These are phyloP conservation scores for Paramecium bursaria DNA, from an alignment of 73 alveolate genomes.

Conservation along the genomic window DNA sequence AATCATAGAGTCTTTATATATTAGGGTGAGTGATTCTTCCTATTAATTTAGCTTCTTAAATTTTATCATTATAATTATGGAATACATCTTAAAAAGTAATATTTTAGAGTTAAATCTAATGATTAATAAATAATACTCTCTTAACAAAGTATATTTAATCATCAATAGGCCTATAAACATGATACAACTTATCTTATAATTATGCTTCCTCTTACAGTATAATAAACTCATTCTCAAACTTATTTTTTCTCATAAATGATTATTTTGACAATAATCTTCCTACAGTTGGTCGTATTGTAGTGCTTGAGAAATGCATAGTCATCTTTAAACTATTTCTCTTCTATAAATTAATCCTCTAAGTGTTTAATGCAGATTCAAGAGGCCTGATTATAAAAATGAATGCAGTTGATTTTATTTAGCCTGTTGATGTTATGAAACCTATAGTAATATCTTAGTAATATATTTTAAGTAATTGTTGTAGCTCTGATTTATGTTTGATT, in stretches of 20 bases:
- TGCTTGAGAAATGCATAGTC: too few species aligned
- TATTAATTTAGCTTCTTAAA: not conserved
- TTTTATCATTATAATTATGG: not conserved
- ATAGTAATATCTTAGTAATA: conserved; percentile 32
- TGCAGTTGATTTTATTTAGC: conserved; percentile 37
- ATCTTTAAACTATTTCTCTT: too few species aligned
- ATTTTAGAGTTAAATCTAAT: not conserved
- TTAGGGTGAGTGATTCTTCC: conserved; percentile 26
- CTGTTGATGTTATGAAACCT: conserved; percentile 36
- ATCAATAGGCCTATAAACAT: conserved; percentile 40
- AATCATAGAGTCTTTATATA: conserved; percentile 22
- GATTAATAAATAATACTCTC: not conserved
- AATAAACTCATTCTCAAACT: conserved; percentile 24
- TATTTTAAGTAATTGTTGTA: not conserved
- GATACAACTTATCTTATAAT: not conserved
- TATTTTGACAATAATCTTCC: conserved; percentile 34
- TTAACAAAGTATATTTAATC: conserved; percentile 37
- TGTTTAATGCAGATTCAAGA: too few species aligned
- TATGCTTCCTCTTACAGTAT: not conserved
- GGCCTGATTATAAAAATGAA: conserved; percentile 6
- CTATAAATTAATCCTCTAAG: too few species aligned
- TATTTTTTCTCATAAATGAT: conserved; percentile 8
- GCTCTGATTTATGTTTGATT: too few species aligned
- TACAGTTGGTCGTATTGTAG: too few species aligned
- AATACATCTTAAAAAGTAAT: not conserved